Evolutionary conservation across 148 eudicot genomes (phyloP), one percentile per base, ranked within the genome.

Genomic region (Fagopyrum esculentum): DNA sequence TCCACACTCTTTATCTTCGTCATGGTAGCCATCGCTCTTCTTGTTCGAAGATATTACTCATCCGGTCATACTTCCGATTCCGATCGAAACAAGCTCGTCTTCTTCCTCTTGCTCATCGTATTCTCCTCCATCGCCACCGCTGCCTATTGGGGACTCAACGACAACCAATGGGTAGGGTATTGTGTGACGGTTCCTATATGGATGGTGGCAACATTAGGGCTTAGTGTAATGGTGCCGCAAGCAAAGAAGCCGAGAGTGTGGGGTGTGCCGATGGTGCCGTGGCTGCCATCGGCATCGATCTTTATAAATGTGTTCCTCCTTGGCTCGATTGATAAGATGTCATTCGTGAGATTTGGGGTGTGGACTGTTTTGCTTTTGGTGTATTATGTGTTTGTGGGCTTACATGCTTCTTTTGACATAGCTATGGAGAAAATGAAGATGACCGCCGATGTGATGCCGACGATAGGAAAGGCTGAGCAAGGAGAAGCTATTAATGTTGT

Each of bases 261-360:
- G 91, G 95, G 93, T 3, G 90, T 82, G 1, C 97, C 97, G 1
- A 55, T 87, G 45, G 87, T 91, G 51, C 97, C 97, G 0, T 91
- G 88, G 88, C 40, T 90, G 22, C 95, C 95, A 5, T 88, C 95
- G 0, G 73, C 78, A 0, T 81, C 85, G 4, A 80, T 90, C 10
- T 82, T 84, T 4, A 80, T 90, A 12, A 90, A 90, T 51, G 50
- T 85, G 2, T 89, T 89, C 72, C 77, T 88, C 2, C 80, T 88
- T 9, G 89, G 88, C 3, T 86, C 88, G 2, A 85, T 86, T 16
- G 89, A 86, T 52, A 74, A 76, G 73, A 77, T 66, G 17, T 86
- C 92, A 0, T 86, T 83, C 43, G 48, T 86, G 47, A 81, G 89
- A 56, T 86, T 85, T 30, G 71, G 68, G 9, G 5, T 74, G 10